Conservation (phyloP, 371 early-diverging fungal species). For the Apophysomyces sp. region DNA sequence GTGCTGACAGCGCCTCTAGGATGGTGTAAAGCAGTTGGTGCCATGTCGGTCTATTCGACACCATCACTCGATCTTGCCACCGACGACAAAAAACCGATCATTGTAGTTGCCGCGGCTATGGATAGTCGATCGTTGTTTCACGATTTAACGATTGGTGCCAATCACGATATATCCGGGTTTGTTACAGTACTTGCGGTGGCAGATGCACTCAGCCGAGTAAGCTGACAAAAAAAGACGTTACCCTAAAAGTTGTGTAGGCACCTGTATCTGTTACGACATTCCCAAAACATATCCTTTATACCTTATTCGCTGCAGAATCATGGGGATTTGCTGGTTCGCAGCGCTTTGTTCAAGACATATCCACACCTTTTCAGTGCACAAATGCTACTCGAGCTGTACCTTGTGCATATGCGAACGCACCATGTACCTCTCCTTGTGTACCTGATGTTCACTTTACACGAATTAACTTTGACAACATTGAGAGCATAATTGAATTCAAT, state of each 20-base stretch:
- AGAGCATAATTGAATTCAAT: conserved; percentile 54
- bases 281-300: conserved; percentile 71
- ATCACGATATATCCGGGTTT: conserved; percentile 56
- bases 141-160: conserved; percentile 58
- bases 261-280: conserved; percentile 40
- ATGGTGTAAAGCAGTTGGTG: conserved; percentile 74
- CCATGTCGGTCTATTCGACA: conserved; percentile 70
- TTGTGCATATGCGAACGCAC: conserved; percentile 50
- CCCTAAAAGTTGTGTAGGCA: conserved; percentile 29
- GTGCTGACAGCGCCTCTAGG: conserved; percentile 25
- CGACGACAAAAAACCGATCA: conserved; percentile 61
- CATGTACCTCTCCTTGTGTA: conserved; percentile 69
- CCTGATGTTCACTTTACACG: conserved; percentile 56
- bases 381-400: conserved; percentile 36
- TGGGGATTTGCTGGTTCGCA: conserved; percentile 84
- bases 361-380: conserved; percentile 57
- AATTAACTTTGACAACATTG: conserved; percentile 66
- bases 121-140: conserved; percentile 71
- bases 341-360: conserved; percentile 76
- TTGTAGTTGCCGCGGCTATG: conserved; percentile 65
- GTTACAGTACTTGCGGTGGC: conserved; percentile 70
- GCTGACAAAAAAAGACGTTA: not conserved
- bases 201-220: conserved; percentile 68
- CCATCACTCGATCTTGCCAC: conserved; percentile 53
- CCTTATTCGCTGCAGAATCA: conserved; percentile 70